Evolutionary conservation across 345 rosid genomes (phyloP).

Genomic region (Salix viminalis): DNA sequence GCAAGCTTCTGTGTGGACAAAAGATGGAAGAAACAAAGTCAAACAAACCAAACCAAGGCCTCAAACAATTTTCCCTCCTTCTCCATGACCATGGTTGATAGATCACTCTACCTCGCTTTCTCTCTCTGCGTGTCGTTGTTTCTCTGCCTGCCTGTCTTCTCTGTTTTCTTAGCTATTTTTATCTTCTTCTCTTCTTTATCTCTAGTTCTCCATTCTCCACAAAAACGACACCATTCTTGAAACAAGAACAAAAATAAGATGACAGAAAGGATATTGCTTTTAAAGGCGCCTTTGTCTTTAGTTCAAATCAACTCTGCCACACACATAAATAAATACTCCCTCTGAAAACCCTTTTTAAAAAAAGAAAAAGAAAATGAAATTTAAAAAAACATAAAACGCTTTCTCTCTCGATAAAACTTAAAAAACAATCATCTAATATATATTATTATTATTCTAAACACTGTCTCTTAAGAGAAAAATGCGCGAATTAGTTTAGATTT

Average conservation of each 20-base stretch:
- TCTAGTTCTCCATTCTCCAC: slow-evolving; percentile 22
- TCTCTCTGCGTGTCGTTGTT: background rate
- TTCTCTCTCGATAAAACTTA: background rate
- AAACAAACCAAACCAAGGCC: slow-evolving; percentile 28
- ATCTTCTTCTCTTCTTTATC: slow-evolving; percentile 8
- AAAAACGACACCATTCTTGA: slow-evolving; percentile 23
- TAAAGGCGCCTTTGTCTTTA: slow-evolving; percentile 44
- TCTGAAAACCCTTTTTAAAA: background rate
- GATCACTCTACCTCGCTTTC: slow-evolving; percentile 5
- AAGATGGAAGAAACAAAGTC: slow-evolving; percentile 20
- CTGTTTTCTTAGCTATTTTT: slow-evolving; percentile 11
- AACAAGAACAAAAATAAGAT: slow-evolving; percentile 14
- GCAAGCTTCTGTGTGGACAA: slow-evolving; percentile 15
- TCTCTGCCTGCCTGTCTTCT: slow-evolving; percentile 1
- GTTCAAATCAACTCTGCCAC: slow-evolving; percentile 9
- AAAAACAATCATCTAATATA: background rate
- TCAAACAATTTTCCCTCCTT: slow-evolving; percentile 7
- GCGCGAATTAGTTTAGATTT: slow-evolving; percentile 10
- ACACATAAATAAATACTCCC: background rate
- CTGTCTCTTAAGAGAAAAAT: slow-evolving; percentile 6
- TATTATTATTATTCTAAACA: too few relatives aligned
- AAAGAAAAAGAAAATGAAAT: too few relatives aligned
- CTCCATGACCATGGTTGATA: slow-evolving; percentile 22
- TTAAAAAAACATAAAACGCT: background rate
- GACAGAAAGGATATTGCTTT: slow-evolving; percentile 46